Evolutionary conservation across 768 basidiomycete genomes (phyloP).

Genomic region (Kwoniella heveanensis): DNA sequence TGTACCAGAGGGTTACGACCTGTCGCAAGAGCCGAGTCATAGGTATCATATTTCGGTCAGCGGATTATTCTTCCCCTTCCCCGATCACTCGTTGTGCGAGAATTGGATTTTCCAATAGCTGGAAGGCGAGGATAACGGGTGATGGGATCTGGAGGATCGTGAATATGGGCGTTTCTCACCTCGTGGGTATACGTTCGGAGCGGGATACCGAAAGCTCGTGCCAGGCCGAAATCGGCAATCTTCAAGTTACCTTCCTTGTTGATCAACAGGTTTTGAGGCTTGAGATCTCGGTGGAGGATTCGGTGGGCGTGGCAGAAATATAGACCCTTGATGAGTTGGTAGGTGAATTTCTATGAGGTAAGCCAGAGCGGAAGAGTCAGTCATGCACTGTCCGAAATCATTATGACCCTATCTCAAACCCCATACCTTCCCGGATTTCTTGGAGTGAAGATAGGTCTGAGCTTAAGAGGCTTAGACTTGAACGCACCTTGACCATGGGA

Average conservation of each 20-base stretch:
- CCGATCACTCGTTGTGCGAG: no score
- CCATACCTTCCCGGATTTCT: not conserved
- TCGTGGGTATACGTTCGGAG: slow-evolving; percentile 99
- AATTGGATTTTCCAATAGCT: no score
- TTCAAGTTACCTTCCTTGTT: slow-evolving; percentile 87
- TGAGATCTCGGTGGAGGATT: slow-evolving; percentile 94
- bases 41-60: no score
- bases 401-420: no score
- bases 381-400: no score
- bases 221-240: slow-evolving; percentile 93
- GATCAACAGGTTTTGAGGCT: slow-evolving; percentile 93
- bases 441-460: not conserved
- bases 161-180: no score
- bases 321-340: slow-evolving; percentile 83
- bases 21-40: no score
- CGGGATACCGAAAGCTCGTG: slow-evolving; percentile 95
- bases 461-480: no score
- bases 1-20: slow-evolving; percentile 99
- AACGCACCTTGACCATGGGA: slow-evolving; percentile 78
- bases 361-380: no score
- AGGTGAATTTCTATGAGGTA: slow-evolving; percentile 82
- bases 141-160: no score
- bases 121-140: not conserved
- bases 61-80: no score
- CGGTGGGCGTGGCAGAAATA: slow-evolving; percentile 93